phyloP scores from a whole-genome alignment of 2,329 filamentous ascomycete species.

The Aphanoascus verrucosus region DNA sequence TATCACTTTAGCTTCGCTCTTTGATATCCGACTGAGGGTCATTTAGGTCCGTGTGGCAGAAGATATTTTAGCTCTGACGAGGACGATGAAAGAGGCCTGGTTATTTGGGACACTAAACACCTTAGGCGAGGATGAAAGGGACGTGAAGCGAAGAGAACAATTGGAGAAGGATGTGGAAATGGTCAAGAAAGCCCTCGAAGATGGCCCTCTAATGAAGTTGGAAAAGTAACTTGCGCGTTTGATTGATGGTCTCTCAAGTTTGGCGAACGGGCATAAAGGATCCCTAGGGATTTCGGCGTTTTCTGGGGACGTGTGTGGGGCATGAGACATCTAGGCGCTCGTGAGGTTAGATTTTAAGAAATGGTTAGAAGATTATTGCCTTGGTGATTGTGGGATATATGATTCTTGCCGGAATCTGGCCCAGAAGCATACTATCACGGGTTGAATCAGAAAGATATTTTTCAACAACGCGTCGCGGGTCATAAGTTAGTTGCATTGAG shows the following conservation, averaged over 20 bases:
- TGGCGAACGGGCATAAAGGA: no score
- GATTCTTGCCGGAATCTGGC: no score
- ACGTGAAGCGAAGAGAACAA: slow-evolving; percentile 32
- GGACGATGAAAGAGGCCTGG: slow-evolving; percentile 57
- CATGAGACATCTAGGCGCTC: background rate
- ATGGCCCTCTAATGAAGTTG: slow-evolving; percentile 16
- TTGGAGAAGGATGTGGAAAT: slow-evolving; percentile 39
- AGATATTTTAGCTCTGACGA: slow-evolving; percentile 50
- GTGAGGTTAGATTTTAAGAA: background rate
- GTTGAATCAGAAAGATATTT: no score
- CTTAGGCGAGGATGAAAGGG: slow-evolving; percentile 36
- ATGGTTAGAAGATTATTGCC: background rate
- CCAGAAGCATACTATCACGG: no score
- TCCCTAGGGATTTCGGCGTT: no score
- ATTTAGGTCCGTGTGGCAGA: slow-evolving; percentile 49
- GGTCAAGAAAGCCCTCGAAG: slow-evolving; percentile 38
- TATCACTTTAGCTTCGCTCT: slow-evolving; percentile 7
- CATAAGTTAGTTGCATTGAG: background rate
- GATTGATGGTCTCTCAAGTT: no score
- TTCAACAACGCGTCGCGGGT: no score
- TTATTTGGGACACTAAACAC: slow-evolving; percentile 55
- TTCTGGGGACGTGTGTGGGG: background rate
- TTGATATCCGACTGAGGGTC: no score
- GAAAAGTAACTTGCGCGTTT: background rate
- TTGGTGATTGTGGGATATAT: no score